Conservation (phyloP, 305 asterid species). For the Stenogyne calaminthoides region DNA sequence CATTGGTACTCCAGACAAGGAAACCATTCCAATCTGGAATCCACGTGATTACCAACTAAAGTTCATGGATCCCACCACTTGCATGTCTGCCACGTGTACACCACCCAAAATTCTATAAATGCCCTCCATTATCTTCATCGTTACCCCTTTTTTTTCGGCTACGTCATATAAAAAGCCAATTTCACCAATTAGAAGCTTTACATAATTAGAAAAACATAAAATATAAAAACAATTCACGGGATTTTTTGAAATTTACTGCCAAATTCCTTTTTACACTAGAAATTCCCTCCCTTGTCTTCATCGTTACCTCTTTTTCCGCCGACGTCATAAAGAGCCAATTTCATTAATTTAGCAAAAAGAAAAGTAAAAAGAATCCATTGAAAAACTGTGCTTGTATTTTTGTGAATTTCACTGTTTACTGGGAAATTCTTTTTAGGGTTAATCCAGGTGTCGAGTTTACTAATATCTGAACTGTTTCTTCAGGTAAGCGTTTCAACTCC, state of each 20-base stretch:
- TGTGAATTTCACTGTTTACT: not conserved
- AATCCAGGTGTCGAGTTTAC: not conserved
- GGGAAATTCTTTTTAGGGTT: too few species aligned
- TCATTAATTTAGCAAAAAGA: too few species aligned
- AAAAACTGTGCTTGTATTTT: not conserved
- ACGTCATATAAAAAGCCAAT: not conserved
- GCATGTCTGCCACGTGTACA: constrained; percentile 48
- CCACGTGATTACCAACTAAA: constrained; percentile 26
- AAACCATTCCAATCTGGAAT: not conserved
- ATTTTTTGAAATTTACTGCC: too few species aligned
- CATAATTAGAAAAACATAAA: too few species aligned
- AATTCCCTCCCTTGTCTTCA: too few species aligned
- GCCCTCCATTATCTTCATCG: constrained; percentile 4
- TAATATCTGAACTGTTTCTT: constrained; percentile 13
- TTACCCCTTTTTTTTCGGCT: not conserved
- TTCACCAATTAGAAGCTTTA: not conserved
- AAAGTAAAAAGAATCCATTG: too few species aligned
- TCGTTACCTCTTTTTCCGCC: too few species aligned
- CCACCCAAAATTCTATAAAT: constrained; percentile 7
- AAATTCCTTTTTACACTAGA: too few species aligned
- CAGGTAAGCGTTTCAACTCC: constrained; percentile 36
- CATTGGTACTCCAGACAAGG: constrained; percentile 37
- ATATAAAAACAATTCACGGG: too few species aligned
- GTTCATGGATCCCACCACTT: constrained; percentile 32
- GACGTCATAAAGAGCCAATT: too few species aligned